These are phyloP conservation scores for Tolypocladium sp. DNA, from an alignment of 2,329 filamentous ascomycete species.

Conservation along the genomic window DNA sequence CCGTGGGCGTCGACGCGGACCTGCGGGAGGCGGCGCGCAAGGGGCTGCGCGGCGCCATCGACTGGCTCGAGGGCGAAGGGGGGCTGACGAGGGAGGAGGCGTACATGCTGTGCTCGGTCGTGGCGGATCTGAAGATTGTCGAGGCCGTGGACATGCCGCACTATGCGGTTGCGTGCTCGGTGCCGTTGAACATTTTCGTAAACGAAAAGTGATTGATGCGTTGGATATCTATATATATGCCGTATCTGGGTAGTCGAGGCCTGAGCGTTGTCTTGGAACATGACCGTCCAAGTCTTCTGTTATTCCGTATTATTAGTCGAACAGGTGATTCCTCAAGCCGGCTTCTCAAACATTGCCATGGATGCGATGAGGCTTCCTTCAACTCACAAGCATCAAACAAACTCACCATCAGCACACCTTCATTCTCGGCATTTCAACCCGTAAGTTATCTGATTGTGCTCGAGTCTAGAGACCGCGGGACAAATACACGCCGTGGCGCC, in stretches of 20 bases:
- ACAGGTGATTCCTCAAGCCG: neutral
- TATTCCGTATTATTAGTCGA: neutral
- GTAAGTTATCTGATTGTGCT: no score
- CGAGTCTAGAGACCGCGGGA: neutral
- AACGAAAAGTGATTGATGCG: neutral
- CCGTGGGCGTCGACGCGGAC: conserved; percentile 36
- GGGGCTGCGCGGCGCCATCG: conserved; percentile 36
- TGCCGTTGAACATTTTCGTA: conserved; percentile 38
- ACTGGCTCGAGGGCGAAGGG: conserved; percentile 37
- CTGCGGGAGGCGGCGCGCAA: conserved; percentile 37
- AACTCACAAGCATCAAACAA: neutral
- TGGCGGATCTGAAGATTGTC: conserved; percentile 38
- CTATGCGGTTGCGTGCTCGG: conserved; percentile 38
- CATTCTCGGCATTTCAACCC: neutral
- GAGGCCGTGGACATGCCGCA: conserved; percentile 47
- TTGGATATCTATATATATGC: neutral
- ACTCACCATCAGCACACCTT: neutral
- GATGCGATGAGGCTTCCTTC: neutral
- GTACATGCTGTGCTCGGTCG: conserved; percentile 43
- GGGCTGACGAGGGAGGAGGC: conserved; percentile 34
- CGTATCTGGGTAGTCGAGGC: no score
- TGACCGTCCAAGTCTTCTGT: neutral
- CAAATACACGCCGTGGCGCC: neutral
- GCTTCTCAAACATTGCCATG: neutral
- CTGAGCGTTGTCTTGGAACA: neutral